Base-by-base conservation (phyloP, 495 filamentous ascomycete genomes). In the Xylaria intraflava region DNA sequence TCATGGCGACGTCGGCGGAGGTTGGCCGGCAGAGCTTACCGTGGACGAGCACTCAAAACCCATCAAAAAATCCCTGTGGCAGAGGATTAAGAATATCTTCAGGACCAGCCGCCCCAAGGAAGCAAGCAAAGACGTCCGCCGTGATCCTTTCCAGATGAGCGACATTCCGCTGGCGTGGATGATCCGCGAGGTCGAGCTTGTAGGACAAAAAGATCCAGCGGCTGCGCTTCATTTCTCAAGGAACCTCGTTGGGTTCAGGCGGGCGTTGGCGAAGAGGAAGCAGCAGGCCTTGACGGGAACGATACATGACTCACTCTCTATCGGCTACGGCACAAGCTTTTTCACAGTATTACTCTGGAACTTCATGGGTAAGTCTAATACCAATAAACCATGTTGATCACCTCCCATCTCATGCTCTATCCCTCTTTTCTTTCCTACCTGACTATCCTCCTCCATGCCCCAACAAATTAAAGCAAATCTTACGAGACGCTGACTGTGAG, bases 1-100 rank as follows among this genome's bases (percentile, higher is more conserved):
- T 16, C 74, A 78, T 35, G 68, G 70, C 6, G 74, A 78, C 23
- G 68, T 77, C 7, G 74, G 74, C 4, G 74, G 74, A 12, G 61
- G 66, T 1, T 65, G 60, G 60, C 65, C 59, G 5, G 46, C 36
- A 6, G 44, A 49, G 26, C 35, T 30, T n/a, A 42, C 50, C 23
- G 10, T 53, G 6, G 51, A 46, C 17, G 30, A 10, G 4, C 38
- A 53, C 17, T n/a, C 49, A 29, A 12, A 48, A 40, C 19, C 53
- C 43, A 29, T 51, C 49, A 27, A 51, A 50, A 36, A 55, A 52
- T 59, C 60, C 3, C 16, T 61, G 23, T 64, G 60, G 60, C 54
- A 61, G 39, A 53, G 44, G 31, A 40, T 64, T 41, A 65, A 55
- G 46, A 61, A 56, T 22, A 43, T 65, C 46, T 65, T 58, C 41